Base-by-base conservation (phyloP, 805 yeast species). In the Saccharomyces eubayanus region DNA sequence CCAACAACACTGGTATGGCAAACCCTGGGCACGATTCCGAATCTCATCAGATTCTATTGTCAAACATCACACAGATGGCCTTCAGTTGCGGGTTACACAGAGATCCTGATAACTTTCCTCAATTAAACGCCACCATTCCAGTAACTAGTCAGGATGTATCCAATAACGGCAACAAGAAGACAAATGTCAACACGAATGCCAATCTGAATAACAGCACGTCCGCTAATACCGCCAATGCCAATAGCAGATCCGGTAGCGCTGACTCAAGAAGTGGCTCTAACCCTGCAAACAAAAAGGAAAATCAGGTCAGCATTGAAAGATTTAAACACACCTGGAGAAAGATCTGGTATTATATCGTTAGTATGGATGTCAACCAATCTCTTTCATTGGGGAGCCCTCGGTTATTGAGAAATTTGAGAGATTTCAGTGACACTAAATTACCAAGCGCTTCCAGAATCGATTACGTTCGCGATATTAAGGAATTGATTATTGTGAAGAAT, bases 41-140 rank as follows among this genome's bases (percentile, higher is more conserved):
- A 46, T 81, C 80, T 50, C 75, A 82, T 2, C 83, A 77, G 59
- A 77, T 81, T 6, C 76, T 79, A 52, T 65, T 78, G 12, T 81
- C 84, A 1, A 75, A 81, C 68, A 71, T 83, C 30, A 68, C 83
- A 14, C 88, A 83, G 61, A 82, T 85, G 85, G 87, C 85, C 0
- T 74, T 80, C 52, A 76, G 84, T 41, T 75, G 84, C 57, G 91
- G 90, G 0, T 63, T 85, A 28, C 84, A 85, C 63, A 74, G 89
- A 59, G 90, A 85, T 57, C 89, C 90, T 0, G 77, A 74, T 48
- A 72, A 72, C 43, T 80, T 81, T 59, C 74, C 76, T 12, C 76
- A 74, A 55, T 66, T 74, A 50, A 70, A 69, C 30, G 63, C 65
- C 9, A 63, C 64, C 2, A 36, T 36, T 36, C 43, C 43, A 6